Evolutionary conservation across 1,284 basidiomycete genomes (phyloP).

Genomic region (Pseudozyma tsukubaensis): DNA sequence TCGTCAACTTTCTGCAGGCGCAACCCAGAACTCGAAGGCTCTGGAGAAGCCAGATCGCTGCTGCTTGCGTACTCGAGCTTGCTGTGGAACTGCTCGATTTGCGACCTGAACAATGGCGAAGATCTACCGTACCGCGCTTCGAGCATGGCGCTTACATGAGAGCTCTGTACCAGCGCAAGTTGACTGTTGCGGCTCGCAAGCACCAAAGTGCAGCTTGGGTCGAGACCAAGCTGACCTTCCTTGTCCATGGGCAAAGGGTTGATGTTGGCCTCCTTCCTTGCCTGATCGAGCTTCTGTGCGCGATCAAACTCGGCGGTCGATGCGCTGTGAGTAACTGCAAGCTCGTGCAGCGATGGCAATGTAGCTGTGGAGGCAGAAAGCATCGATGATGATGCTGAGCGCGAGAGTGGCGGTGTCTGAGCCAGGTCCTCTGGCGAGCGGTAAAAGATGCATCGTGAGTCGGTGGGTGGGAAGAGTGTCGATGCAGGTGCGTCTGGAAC

Average conservation of each 20-base stretch:
- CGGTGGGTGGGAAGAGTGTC: conserved; percentile 60
- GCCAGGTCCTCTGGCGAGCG: conserved; percentile 61
- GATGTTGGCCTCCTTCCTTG: conserved; percentile 57
- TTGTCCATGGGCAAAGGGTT: conserved; percentile 54
- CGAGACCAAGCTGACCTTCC: conserved; percentile 42
- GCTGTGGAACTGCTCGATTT: conserved; percentile 7
- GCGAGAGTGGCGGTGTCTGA: conserved; percentile 58
- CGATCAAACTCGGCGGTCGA: conserved; percentile 41
- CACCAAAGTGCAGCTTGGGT: conserved; percentile 58
- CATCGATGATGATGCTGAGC: conserved; percentile 38
- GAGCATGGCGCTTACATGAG: conserved; percentile 62
- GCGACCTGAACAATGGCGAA: conserved; percentile 55
- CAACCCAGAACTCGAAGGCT: conserved; percentile 10
- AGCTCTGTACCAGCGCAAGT: conserved; percentile 61
- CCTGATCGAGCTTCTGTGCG: conserved; percentile 47
- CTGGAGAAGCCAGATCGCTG: background rate
- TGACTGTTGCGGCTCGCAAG: conserved; percentile 63
- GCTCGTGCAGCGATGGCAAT: conserved; percentile 42
- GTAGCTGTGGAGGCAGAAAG: conserved; percentile 28
- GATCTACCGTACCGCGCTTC: conserved; percentile 55
- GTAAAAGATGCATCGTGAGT: conserved; percentile 64
- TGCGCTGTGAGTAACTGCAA: conserved; percentile 41
- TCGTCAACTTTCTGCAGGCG: conserved; percentile 31
- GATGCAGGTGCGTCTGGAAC: conserved; percentile 53
- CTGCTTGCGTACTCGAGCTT: conserved; percentile 6